Percentiles rank a stretch among this genome's conserved stretches.
Conservation (phyloP, 257 asterid genomes). For the Anisodus acutangulus region DNA sequence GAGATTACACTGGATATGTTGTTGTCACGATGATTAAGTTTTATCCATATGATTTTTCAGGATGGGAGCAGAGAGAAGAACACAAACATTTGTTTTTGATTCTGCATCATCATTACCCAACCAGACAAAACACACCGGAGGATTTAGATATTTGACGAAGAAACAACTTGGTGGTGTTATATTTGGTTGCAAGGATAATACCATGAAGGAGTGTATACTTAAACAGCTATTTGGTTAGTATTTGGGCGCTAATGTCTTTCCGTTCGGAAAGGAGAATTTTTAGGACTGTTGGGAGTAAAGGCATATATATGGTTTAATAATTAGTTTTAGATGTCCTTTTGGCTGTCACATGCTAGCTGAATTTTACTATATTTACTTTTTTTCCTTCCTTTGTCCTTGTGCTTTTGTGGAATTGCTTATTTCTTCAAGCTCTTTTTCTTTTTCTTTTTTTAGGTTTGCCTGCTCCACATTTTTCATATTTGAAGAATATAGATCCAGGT, state of each 20-base stretch:
- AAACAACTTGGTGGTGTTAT: slow-evolving; percentile 47
- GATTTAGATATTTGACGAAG: slow-evolving; percentile 39
- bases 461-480: slow-evolving; percentile 57
- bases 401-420: neutral
- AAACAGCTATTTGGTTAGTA: slow-evolving; percentile 48
- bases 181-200: slow-evolving; percentile 49
- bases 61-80: slow-evolving; percentile 54
- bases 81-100: slow-evolving; percentile 31
- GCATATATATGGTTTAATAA: neutral
- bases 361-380: neutral
- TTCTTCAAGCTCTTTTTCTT: neutral
- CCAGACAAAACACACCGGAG: neutral
- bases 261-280: neutral
- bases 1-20: too few species aligned
- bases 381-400: neutral
- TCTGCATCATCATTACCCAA: slow-evolving; percentile 32
- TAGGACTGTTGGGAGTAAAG: neutral
- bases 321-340: slow-evolving; percentile 17
- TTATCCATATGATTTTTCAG: slow-evolving; percentile 36
- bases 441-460: slow-evolving; percentile 63
- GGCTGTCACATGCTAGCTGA: neutral
- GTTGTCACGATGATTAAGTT: neutral
- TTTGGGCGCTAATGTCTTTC: neutral
- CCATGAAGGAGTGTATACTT: slow-evolving; percentile 42
- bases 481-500: slow-evolving; percentile 73